Base-by-base conservation (phyloP, 257 asterid genomes). In the Solanum ossicruentum region DNA sequence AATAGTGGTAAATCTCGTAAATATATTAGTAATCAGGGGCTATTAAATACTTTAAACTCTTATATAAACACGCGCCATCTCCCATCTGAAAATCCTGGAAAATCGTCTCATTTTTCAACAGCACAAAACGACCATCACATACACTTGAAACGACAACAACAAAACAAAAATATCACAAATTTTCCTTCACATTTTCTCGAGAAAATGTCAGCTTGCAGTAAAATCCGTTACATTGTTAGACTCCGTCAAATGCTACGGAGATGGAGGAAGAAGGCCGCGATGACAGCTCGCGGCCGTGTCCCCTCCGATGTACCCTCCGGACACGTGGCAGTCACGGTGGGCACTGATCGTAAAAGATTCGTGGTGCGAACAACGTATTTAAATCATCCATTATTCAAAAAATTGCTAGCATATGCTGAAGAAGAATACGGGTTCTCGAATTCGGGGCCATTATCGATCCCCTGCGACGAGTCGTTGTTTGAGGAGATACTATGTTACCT, bases 261-360 rank as follows among this genome's bases (percentile, higher is more conserved):
- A 81, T 93, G 97, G 97, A 91, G 97, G 57, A 89, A 85, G 89
- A 90, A 89, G 85, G 93, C 95, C 0, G 88, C 92, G 6, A 86
- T 7, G 81, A 57, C 90, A 0, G 83, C 92, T 18, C 91, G 89
- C 18, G 2, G 47, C 8, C 89, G 88, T 23, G 70, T 89, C 4
- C 91, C 94, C 3, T 85, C 92, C 4, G 95, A 91, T 85, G 97
- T 93, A n/a, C 97, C 97, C 0, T 84, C 93, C 0, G 97, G 97
- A 9, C 95, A 93, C 86, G 90, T 93, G 87, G 95, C 92, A 3
- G 91, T 93, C 41, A 88, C 90, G 0, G 97, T 93, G 0, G 97
- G 97, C 10, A 58, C 90, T 5, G 85, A 45, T 55, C 55, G 84
- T 28, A 89, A 86, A 36, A 41, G 97, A 54, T 93, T 88, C 67